Evolutionary conservation across 2,329 filamentous ascomycete species (phyloP).

Genomic region (Pestalotiopsis sp.): DNA sequence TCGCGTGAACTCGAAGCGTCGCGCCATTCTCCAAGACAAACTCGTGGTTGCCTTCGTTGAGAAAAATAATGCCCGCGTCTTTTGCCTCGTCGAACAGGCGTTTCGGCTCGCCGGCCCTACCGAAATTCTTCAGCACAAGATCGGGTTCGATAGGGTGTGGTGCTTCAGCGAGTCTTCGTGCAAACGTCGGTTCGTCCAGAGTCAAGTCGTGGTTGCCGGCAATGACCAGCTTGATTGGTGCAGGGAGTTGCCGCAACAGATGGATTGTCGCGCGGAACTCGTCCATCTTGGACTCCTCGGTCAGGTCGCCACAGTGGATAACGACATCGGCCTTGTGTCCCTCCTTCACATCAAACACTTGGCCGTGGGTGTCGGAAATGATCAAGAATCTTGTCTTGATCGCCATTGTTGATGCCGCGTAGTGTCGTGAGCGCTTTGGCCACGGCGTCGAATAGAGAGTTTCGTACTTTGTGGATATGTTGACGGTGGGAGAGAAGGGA

Average conservation of each 20-base stretch:
- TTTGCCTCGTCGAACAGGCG: slow-evolving; percentile 40
- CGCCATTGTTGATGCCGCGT: background rate
- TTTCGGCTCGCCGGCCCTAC: slow-evolving; percentile 38
- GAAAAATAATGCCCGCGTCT: slow-evolving; percentile 44
- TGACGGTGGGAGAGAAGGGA: background rate
- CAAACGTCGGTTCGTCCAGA: slow-evolving; percentile 36
- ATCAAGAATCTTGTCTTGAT: slow-evolving; percentile 45
- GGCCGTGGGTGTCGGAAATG: slow-evolving; percentile 48
- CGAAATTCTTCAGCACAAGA: slow-evolving; percentile 36
- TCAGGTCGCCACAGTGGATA: slow-evolving; percentile 57
- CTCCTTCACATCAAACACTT: slow-evolving; percentile 18
- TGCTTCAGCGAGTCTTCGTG: slow-evolving; percentile 17
- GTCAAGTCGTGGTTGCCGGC: slow-evolving; percentile 58
- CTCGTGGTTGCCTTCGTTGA: slow-evolving; percentile 52
- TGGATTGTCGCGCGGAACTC: slow-evolving; percentile 45
- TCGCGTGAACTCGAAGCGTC: slow-evolving; percentile 51
- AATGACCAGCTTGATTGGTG: slow-evolving; percentile 56
- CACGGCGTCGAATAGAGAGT: background rate
- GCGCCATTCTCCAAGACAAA: slow-evolving; percentile 55
- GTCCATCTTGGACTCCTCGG: slow-evolving; percentile 38
- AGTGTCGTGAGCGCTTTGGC: background rate
- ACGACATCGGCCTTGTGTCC: slow-evolving; percentile 44
- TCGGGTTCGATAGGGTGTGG: slow-evolving; percentile 15
- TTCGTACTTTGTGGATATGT: background rate
- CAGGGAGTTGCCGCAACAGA: slow-evolving; percentile 43